Percentiles rank a stretch among this genome's conserved stretches.
Conservation (phyloP, 2,329 filamentous ascomycete species). For the Clarireedia sp. region DNA sequence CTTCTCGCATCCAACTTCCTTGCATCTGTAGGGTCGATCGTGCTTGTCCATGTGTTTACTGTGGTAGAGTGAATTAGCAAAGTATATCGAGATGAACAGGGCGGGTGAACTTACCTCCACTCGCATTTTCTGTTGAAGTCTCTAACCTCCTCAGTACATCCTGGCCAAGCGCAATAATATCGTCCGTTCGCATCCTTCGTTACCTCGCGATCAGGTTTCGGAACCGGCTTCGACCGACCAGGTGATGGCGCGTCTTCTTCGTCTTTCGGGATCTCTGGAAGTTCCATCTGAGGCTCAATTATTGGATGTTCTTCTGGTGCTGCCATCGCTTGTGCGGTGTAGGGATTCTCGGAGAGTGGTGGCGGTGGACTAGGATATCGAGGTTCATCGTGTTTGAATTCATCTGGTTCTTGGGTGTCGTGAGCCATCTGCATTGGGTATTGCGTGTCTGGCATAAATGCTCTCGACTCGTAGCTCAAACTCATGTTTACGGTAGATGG, state of each 20-base stretch:
- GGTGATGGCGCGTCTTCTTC: conserved; percentile 26
- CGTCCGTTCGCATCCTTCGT: conserved; percentile 63
- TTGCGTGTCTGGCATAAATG: conserved; percentile 18
- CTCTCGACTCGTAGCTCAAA: conserved; percentile 24
- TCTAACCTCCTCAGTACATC: conserved; percentile 57
- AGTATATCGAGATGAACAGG: conserved; percentile 17
- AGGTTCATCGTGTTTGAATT: conserved; percentile 21
- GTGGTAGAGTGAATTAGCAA: not conserved
- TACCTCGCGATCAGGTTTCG: conserved; percentile 50
- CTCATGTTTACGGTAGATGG: conserved; percentile 17
- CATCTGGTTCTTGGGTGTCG: conserved; percentile 24
- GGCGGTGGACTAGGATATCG: conserved; percentile 28
- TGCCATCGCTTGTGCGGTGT: conserved; percentile 21
- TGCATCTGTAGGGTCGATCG: conserved; percentile 84
- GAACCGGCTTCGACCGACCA: conserved; percentile 40
- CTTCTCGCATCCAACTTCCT: conserved; percentile 76
- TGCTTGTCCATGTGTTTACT: conserved; percentile 99
- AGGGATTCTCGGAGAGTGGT: conserved; percentile 26
- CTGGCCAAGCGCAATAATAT: conserved; percentile 63
- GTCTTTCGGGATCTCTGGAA: conserved; percentile 25
- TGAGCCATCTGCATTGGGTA: conserved; percentile 26
- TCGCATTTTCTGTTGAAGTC: conserved; percentile 80
- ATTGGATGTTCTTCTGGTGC: conserved; percentile 13
- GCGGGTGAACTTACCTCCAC: conserved; percentile 63
- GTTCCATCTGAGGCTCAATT: conserved; percentile 17